Evolutionary conservation across 2,329 filamentous ascomycete species (phyloP), one percentile per base, ranked within the genome.

Genomic region (Neofusicoccum parvum): DNA sequence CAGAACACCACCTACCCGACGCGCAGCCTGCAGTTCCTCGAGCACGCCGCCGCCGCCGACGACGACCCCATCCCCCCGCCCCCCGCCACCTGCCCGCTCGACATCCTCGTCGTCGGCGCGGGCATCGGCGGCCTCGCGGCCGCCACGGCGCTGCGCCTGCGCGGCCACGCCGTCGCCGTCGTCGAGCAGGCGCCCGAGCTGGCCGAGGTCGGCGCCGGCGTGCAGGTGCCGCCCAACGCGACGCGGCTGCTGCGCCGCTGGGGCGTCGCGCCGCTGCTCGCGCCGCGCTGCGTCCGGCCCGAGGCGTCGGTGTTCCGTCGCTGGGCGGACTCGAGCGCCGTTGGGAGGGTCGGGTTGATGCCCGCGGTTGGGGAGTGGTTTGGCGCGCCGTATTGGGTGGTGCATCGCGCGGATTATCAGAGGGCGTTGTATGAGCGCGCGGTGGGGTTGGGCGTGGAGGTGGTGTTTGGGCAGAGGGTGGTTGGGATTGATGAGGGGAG

Each of bases 331-430:
- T 70, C 72, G 20, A 72, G 73, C 48, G 46, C 82, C 0, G 73
- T 87, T 0, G 82, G 82, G 0, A 71, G 80, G 11, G 82, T 86
- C 15, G 72, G 87, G 68, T 74, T 78, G 14, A 80, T 82, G 0
- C 86, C 86, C 0, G 87, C 86, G 67, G 75, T 83, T 56, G 81
- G 85, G 48, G 46, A 60, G 10, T 46, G 45, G 17, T 72, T 67
- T 34, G 66, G 56, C 2, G 70, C 68, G 14, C 69, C 70, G 37
- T 72, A 70, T 50, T 71, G 66, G 62, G 70, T 71, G 0, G 66
- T 71, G 36, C 71, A 72, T 65, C 53, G 71, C 20, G 71, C 69
- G 12, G 67, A 71, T 63, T 66, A 71, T 36, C 71, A 70, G 54
- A 14, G 65, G 32, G 66, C 67, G 7, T 62, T 72, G 68, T 67